Conservation (phyloP, 2,329 filamentous ascomycete genomes). For the Harringtonia aguacate region DNA sequence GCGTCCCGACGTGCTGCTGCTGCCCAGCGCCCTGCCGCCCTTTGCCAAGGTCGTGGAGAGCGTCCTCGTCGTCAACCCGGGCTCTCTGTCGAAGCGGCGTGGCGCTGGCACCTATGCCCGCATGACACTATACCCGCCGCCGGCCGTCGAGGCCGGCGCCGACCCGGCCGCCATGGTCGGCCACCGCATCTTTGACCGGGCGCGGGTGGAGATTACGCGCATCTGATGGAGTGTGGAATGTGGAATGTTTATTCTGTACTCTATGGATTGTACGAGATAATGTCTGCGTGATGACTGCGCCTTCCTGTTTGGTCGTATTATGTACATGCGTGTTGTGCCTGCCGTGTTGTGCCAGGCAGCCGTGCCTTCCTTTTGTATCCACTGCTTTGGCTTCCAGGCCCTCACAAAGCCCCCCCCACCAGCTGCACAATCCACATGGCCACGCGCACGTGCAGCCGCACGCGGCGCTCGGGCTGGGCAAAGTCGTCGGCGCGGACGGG, state of each 20-base stretch:
- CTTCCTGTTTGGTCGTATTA: too few relatives aligned
- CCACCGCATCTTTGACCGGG: conserved; percentile 71
- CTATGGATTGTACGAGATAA: too few relatives aligned
- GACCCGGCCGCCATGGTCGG: conserved; percentile 46
- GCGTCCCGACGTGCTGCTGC: conserved; percentile 71
- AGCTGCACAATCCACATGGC: conserved; percentile 91
- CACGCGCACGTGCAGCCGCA: conserved; percentile 72
- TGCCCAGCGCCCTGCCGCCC: conserved; percentile 72
- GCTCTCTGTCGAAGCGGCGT: conserved; percentile 71
- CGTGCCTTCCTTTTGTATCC: not conserved
- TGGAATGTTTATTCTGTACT: too few relatives aligned
- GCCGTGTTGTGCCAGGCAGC: too few relatives aligned
- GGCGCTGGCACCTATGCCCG: conserved; percentile 79
- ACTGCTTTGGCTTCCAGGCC: too few relatives aligned
- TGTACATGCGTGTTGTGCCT: not conserved
- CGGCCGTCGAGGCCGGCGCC: conserved; percentile 45
- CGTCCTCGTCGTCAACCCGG: conserved; percentile 84
- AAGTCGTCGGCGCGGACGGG: conserved; percentile 68
- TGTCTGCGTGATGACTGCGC: too few relatives aligned
- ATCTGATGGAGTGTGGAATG: conserved; percentile 35
- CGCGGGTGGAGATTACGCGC: conserved; percentile 76
- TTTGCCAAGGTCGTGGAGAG: conserved; percentile 90
- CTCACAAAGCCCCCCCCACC: conserved; percentile 75
- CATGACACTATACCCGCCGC: conserved; percentile 61
- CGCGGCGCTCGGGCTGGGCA: conserved; percentile 68